Evolutionary conservation across 2,329 filamentous ascomycete genomes (phyloP).

Genomic region (Colletotrichum truncatum): DNA sequence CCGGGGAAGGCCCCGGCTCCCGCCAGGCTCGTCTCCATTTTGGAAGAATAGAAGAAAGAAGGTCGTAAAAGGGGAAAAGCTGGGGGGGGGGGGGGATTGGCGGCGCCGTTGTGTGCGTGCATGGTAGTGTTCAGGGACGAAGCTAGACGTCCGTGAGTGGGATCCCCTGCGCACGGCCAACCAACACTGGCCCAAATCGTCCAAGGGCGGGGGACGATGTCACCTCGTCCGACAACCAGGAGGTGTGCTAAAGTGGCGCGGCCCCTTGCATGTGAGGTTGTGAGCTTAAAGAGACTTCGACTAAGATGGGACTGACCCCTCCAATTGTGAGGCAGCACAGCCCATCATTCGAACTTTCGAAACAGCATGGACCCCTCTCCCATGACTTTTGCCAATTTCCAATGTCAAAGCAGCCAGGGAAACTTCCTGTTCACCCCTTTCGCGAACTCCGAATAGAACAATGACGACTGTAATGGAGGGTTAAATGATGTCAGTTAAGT

Average conservation of each 20-base stretch:
- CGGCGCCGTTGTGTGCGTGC: conserved; percentile 1
- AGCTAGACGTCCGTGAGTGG: neutral
- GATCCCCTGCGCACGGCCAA: conserved; percentile 7
- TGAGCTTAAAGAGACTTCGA: conserved; percentile 31
- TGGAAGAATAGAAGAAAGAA: neutral
- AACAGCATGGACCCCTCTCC: conserved; percentile 14
- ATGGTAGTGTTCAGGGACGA: conserved; percentile 16
- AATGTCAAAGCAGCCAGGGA: conserved; percentile 17
- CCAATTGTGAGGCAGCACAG: conserved; percentile 27
- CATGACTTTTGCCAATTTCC: conserved; percentile 17
- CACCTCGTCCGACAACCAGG: conserved; percentile 16
- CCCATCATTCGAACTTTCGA: conserved; percentile 29
- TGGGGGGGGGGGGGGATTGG: neutral
- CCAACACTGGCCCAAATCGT: conserved; percentile 2
- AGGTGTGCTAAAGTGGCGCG: neutral
- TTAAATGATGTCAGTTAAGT: conserved; percentile 14
- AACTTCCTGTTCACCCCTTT: conserved; percentile 3
- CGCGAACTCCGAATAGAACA: neutral
- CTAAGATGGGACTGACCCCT: conserved; percentile 15
- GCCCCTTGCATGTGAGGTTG: conserved; percentile 14
- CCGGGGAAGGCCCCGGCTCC: neutral
- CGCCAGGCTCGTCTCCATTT: neutral
- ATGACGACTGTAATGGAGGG: neutral
- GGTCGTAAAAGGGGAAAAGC: neutral
- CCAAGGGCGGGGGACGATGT: conserved; percentile 10